Percentiles rank a stretch among this genome's conserved stretches.
These are phyloP conservation scores for Fusarium continuum DNA, from an alignment of 2,329 filamentous ascomycete species.

Conservation along the genomic window DNA sequence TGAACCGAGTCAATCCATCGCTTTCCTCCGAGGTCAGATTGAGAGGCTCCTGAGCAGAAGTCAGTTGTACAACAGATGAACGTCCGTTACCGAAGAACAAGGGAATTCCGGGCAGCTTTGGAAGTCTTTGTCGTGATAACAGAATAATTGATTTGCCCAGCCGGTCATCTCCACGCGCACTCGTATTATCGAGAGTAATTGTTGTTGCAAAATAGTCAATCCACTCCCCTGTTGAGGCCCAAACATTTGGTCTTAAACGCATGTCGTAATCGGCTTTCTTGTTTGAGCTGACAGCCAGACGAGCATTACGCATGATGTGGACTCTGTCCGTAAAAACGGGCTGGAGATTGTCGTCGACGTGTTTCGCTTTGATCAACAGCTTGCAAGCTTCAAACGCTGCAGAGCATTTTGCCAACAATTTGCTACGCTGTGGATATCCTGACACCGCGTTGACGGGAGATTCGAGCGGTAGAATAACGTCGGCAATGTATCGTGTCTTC, in stretches of 20 bases:
- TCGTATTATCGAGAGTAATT: conserved; percentile 65
- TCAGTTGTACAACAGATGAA: conserved; percentile 65
- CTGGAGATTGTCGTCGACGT: conserved; percentile 78
- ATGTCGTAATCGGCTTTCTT: conserved; percentile 79
- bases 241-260: conserved; percentile 80
- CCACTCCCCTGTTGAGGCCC: conserved; percentile 59
- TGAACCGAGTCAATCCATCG: conserved; percentile 73
- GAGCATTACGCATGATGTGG: conserved; percentile 86
- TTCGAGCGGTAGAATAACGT: conserved; percentile 79
- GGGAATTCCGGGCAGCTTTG: conserved; percentile 71
- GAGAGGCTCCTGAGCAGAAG: conserved; percentile 56
- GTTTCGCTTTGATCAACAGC: conserved; percentile 69
- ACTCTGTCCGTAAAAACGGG: conserved; percentile 76
- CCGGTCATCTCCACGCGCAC: conserved; percentile 60
- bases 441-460: conserved; percentile 74
- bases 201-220: conserved; percentile 67
- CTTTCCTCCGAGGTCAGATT: conserved; percentile 56
- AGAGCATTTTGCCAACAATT: conserved; percentile 83
- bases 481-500: conserved; percentile 73
- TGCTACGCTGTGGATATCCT: conserved; percentile 72
- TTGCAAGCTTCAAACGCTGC: conserved; percentile 88
- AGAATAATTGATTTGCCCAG: conserved; percentile 72
- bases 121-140: conserved; percentile 73
- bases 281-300: conserved; percentile 81
- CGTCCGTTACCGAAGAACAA: conserved; percentile 75